Evolutionary conservation across 305 asterid species (phyloP).

Genomic region (Plantago coronopus): DNA sequence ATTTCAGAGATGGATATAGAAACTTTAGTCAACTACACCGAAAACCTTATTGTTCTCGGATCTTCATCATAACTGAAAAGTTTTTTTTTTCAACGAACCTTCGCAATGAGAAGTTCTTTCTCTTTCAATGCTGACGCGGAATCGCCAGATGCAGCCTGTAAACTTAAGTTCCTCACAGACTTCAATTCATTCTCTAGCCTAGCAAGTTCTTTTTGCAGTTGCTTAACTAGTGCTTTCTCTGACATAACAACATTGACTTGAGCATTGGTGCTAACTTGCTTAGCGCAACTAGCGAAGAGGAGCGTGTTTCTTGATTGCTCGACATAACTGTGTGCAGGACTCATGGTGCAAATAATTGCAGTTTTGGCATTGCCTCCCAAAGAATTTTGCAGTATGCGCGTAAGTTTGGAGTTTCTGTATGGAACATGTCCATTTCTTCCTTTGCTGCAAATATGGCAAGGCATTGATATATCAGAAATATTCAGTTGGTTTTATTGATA

Average conservation of each 20-base stretch:
- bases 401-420: slow-evolving; percentile 88
- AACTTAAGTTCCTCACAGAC: slow-evolving; percentile 41
- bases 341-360: slow-evolving; percentile 90
- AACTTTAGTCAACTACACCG: too few relatives aligned
- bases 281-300: slow-evolving; percentile 87
- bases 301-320: slow-evolving; percentile 95
- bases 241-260: slow-evolving; percentile 85
- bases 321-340: slow-evolving; percentile 83
- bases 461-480: neutral
- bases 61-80: too few relatives aligned
- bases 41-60: too few relatives aligned
- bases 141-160: slow-evolving; percentile 39
- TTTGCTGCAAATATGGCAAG: slow-evolving; percentile 49
- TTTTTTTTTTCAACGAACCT: slow-evolving; percentile 34
- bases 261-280: slow-evolving; percentile 72
- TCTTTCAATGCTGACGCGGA: slow-evolving; percentile 56
- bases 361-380: slow-evolving; percentile 93
- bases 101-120: slow-evolving; percentile 70
- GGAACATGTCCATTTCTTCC: slow-evolving; percentile 83
- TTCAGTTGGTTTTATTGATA: neutral
- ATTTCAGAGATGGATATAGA: slow-evolving; percentile 1
- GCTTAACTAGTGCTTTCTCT: slow-evolving; percentile 85
- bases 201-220: slow-evolving; percentile 68
- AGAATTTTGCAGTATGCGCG: slow-evolving; percentile 84
- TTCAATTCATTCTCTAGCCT: slow-evolving; percentile 68